These are phyloP conservation scores for Arthroderma sp. DNA, from an alignment of 2,329 filamentous ascomycete species.

Conservation along the genomic window DNA sequence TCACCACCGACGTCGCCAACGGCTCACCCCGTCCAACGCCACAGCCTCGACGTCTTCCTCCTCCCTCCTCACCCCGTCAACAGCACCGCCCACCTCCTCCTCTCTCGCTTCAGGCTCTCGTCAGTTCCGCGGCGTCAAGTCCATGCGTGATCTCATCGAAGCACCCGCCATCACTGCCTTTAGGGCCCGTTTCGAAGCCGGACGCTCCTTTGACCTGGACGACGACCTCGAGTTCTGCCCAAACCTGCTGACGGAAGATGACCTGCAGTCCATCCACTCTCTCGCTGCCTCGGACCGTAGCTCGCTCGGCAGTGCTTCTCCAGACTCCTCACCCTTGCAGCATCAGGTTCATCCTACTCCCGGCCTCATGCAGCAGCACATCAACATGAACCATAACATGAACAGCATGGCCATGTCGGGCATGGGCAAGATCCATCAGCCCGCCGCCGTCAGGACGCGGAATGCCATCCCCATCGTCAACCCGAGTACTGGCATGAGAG, in stretches of 20 bases:
- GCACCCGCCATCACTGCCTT: conserved; percentile 64
- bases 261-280: conserved; percentile 87
- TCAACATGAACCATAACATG: conserved; percentile 50
- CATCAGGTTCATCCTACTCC: conserved; percentile 63
- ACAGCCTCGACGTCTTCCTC: background rate
- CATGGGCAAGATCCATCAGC: conserved; percentile 68
- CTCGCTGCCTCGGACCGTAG: conserved; percentile 73
- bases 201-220: conserved; percentile 86
- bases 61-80: background rate
- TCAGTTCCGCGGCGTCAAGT: conserved; percentile 73
- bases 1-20: conserved; percentile 73
- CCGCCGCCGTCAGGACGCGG: conserved; percentile 72
- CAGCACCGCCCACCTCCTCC: background rate
- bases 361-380: conserved; percentile 56
- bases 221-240: conserved; percentile 96
- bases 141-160: conserved; percentile 76
- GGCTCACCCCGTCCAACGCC: conserved; percentile 51
- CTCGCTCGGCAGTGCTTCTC: conserved; percentile 87
- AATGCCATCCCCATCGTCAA: conserved; percentile 98
- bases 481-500: conserved; percentile 74
- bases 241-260: conserved; percentile 77
- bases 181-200: conserved; percentile 78
- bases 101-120: conserved; percentile 31
- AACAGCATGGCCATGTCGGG: conserved; percentile 43
- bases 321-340: conserved; percentile 80